Conservation (phyloP, 2,329 filamentous ascomycete species). For the Trichoderma hamatum region DNA sequence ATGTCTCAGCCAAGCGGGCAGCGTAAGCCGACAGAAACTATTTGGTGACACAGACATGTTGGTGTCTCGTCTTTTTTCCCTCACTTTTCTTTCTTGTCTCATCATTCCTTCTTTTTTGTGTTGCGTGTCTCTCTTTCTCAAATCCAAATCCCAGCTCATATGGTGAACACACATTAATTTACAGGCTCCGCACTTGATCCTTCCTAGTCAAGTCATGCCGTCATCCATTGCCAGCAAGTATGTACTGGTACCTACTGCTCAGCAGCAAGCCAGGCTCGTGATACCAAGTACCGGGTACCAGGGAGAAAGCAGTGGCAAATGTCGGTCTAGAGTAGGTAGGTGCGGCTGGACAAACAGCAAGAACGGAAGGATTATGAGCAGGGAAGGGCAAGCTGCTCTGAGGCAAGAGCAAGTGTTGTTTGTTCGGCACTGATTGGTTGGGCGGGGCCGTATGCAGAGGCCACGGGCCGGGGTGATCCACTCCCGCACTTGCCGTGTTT, state of each 20-base stretch:
- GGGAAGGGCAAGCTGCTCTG: neutral
- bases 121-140: neutral
- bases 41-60: neutral
- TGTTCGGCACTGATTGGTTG: neutral
- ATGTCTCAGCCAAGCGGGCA: neutral
- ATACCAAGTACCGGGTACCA: conserved; percentile 9
- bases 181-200: neutral
- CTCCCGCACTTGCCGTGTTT: neutral
- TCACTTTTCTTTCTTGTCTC: neutral
- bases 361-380: neutral
- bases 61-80: neutral
- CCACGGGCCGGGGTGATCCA: neutral
- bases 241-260: neutral
- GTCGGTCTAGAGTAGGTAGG: neutral
- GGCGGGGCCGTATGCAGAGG: neutral
- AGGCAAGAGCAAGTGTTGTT: neutral
- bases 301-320: neutral
- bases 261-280: neutral
- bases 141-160: neutral
- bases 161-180: neutral
- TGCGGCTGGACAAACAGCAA: neutral
- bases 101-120: neutral
- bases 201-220: neutral
- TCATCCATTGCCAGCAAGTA: neutral
- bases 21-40: neutral